A percentile compares a stretch with the other conserved stretches of the same genome.
These are phyloP conservation scores for Puccinia brachypodii DNA, from an alignment of 1,284 basidiomycete species.

Conservation along the genomic window DNA sequence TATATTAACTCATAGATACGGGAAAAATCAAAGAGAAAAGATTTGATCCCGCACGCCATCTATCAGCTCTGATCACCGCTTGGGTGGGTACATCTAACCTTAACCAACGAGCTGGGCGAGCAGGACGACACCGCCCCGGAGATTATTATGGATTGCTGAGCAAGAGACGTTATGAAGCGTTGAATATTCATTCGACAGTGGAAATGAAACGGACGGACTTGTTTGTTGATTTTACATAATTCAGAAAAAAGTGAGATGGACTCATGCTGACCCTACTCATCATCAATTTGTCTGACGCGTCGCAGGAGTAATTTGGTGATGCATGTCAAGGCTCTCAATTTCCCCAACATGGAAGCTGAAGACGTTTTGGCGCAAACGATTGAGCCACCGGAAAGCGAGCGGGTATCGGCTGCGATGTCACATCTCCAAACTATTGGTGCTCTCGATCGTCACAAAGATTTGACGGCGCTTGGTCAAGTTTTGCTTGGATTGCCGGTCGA, in stretches of 20 bases:
- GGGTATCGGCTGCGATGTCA: slow-evolving; percentile 77
- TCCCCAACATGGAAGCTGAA: slow-evolving; percentile 81
- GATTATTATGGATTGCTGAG: slow-evolving; percentile 87
- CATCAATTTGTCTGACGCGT: slow-evolving; percentile 64
- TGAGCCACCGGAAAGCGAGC: slow-evolving; percentile 79
- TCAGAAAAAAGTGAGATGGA: neutral
- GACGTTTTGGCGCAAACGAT: slow-evolving; percentile 82
- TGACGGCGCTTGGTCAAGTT: slow-evolving; percentile 84
- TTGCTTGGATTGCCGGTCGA: slow-evolving; percentile 87
- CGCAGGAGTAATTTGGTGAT: slow-evolving; percentile 82
- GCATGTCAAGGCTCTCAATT: slow-evolving; percentile 95
- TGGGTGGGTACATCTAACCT: slow-evolving; percentile 93
- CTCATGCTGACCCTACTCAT: neutral
- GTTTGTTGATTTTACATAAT: neutral
- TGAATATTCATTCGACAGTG: slow-evolving; percentile 82
- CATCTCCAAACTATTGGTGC: slow-evolving; percentile 84
- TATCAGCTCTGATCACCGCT: slow-evolving; percentile 80
- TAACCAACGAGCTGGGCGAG: slow-evolving; percentile 89
- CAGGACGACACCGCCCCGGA: slow-evolving; percentile 85
- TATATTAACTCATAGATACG: slow-evolving; percentile 63
- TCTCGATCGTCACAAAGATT: slow-evolving; percentile 71
- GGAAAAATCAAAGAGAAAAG: slow-evolving; percentile 86
- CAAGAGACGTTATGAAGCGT: slow-evolving; percentile 65
- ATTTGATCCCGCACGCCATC: slow-evolving; percentile 85
- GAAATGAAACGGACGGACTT: slow-evolving; percentile 78